These are phyloP conservation scores for Eucalyptus brandiana DNA, from an alignment of 345 rosid species.

Conservation along the genomic window DNA sequence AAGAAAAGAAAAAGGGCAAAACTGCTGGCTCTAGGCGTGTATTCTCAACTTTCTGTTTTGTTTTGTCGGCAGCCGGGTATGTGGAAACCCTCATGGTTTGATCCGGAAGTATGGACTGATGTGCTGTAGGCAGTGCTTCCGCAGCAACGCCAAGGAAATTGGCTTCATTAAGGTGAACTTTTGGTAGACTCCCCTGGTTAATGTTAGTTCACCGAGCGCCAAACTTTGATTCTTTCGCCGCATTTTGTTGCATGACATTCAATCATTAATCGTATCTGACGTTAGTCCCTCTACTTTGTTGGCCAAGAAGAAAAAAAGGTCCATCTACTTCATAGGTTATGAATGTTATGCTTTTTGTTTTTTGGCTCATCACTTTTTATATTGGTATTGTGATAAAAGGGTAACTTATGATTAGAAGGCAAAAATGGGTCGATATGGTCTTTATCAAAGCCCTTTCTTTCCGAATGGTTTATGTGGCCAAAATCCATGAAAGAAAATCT, in stretches of 20 bases:
- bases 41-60: neutral
- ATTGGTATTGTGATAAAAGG: neutral
- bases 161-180: constrained; percentile 51
- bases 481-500: neutral
- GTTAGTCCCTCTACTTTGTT: neutral
- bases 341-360: neutral
- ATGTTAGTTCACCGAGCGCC: neutral
- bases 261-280: neutral
- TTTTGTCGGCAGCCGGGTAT: constrained; percentile 13
- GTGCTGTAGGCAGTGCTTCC: constrained; percentile 37
- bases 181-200: neutral
- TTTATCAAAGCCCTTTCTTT: neutral
- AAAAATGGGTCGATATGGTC: neutral
- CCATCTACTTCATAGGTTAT: neutral
- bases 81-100: constrained; percentile 26
- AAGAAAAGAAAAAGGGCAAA: neutral
- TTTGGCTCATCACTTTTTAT: neutral
- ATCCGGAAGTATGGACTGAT: constrained; percentile 32
- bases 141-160: constrained; percentile 27
- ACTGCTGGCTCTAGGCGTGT: neutral
- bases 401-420: neutral
- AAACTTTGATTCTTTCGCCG: neutral
- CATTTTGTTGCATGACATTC: neutral
- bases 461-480: neutral
- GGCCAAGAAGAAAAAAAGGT: neutral